phyloP scores from a whole-genome alignment of 768 basidiomycete species.

The Xanthoconium purpureum region DNA sequence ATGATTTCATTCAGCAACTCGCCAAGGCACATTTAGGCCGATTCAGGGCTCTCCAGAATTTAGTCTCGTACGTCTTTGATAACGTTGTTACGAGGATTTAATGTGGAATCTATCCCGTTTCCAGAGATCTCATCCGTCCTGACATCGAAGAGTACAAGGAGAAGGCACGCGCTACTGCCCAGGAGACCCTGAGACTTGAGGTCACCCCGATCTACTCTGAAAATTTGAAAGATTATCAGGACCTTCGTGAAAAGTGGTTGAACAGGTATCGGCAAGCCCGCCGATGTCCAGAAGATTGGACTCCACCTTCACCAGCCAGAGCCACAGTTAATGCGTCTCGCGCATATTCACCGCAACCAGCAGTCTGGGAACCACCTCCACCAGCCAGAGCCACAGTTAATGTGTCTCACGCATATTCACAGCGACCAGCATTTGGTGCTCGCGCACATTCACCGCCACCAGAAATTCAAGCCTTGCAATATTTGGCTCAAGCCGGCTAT shows the following conservation, averaged over 20 bases:
- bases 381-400: not conserved
- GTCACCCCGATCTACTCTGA: constrained; percentile 38
- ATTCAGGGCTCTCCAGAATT: constrained; percentile 34
- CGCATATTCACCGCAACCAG: too few species aligned
- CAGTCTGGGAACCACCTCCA: too few species aligned
- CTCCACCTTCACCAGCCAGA: not conserved
- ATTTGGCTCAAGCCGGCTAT: constrained; percentile 34
- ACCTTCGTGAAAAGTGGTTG: constrained; percentile 26
- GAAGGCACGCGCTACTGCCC: constrained; percentile 25
- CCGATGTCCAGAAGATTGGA: not conserved
- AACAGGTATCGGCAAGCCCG: constrained; percentile 21
- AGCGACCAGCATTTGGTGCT: too few species aligned
- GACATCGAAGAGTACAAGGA: constrained; percentile 31
- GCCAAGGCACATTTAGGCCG: constrained; percentile 39
- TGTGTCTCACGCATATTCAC: too few species aligned
- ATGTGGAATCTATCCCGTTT: not conserved
- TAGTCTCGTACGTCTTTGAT: constrained; percentile 34
- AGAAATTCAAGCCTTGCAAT: constrained; percentile 18
- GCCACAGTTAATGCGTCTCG: too few species aligned
- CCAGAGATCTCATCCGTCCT: constrained; percentile 26
- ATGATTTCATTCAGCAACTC: constrained; percentile 27
- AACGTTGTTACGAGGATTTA: not conserved
- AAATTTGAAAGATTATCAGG: constrained; percentile 24
- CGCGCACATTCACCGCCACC: not conserved
- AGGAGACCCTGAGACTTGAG: constrained; percentile 39